These are phyloP conservation scores for Lepraria neglecta DNA, from an alignment of 495 filamentous ascomycete genomes.

Conservation along the genomic window DNA sequence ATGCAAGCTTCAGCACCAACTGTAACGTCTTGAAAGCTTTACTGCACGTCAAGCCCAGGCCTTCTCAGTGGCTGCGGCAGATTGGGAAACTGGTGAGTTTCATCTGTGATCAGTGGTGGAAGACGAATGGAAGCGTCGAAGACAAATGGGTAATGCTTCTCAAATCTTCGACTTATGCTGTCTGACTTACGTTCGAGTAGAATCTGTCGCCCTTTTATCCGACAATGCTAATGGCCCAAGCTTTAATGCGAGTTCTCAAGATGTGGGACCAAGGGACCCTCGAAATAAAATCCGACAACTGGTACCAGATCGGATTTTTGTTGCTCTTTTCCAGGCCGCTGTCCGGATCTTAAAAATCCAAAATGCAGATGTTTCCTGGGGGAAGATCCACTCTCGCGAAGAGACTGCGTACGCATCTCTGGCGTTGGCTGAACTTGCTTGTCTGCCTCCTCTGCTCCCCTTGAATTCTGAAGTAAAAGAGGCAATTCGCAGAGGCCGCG, in stretches of 20 bases:
- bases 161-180: background rate
- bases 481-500: slow-evolving; percentile 23
- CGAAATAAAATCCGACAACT: too few relatives aligned
- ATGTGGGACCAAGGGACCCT: slow-evolving; percentile 24
- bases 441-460: slow-evolving; percentile 16
- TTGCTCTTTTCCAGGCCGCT: slow-evolving; percentile 4
- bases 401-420: slow-evolving; percentile 29
- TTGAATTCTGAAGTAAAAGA: slow-evolving; percentile 21
- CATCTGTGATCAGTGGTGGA: slow-evolving; percentile 28
- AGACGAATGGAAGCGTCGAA: slow-evolving; percentile 17
- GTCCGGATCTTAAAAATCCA: slow-evolving; percentile 25
- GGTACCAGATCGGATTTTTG: too few relatives aligned
- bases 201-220: slow-evolving; percentile 27
- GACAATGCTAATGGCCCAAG: slow-evolving; percentile 25
- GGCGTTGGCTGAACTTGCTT: slow-evolving; percentile 24
- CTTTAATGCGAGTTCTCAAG: slow-evolving; percentile 25
- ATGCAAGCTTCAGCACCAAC: slow-evolving; percentile 38
- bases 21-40: slow-evolving; percentile 38
- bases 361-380: slow-evolving; percentile 32
- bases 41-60: slow-evolving; percentile 20
- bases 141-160: slow-evolving; percentile 30
- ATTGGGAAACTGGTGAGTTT: slow-evolving; percentile 28
- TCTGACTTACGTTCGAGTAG: slow-evolving; percentile 19
- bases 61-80: slow-evolving; percentile 19
- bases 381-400: slow-evolving; percentile 25